A percentile compares a stretch with the other conserved stretches of the same genome.
phyloP scores from a whole-genome alignment of 805 yeast genomes.

The Tetrapisispora pingtungensis region DNA sequence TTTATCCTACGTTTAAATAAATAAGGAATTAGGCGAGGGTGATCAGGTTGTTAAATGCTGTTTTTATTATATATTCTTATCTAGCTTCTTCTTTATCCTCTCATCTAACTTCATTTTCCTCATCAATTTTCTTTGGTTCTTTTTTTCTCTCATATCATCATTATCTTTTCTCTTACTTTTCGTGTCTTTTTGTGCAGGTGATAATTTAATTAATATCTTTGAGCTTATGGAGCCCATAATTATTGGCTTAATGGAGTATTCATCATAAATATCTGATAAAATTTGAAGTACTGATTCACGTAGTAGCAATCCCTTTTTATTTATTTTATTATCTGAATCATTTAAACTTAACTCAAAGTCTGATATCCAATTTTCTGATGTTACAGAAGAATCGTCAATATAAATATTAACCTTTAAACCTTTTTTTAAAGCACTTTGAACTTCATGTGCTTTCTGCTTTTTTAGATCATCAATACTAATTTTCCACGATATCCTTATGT shows the following conservation, averaged over 20 bases:
- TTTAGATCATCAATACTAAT: slow-evolving; percentile 43
- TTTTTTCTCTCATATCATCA: slow-evolving; percentile 25
- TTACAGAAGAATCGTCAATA: slow-evolving; percentile 31
- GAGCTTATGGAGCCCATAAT: slow-evolving; percentile 25
- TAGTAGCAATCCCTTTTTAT: slow-evolving; percentile 27
- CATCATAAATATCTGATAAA: slow-evolving; percentile 22
- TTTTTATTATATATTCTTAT: not conserved
- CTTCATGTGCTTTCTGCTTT: slow-evolving; percentile 45
- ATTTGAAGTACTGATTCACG: slow-evolving; percentile 28
- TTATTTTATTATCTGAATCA: not conserved
- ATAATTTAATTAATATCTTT: slow-evolving; percentile 23
- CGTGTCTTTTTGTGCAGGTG: slow-evolving; percentile 13
- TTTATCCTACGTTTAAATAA: no score
- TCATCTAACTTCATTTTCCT: slow-evolving; percentile 28
- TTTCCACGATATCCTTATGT: slow-evolving; percentile 45
- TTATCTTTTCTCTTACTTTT: slow-evolving; percentile 8
- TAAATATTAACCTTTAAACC: slow-evolving; percentile 34
- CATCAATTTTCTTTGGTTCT: slow-evolving; percentile 27
- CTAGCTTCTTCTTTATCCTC: slow-evolving; percentile 17
- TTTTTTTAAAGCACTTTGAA: slow-evolving; percentile 34
- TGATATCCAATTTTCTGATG: slow-evolving; percentile 20
- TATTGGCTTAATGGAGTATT: slow-evolving; percentile 16
- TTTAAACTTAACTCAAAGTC: slow-evolving; percentile 11
- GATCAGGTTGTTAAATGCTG: not conserved
- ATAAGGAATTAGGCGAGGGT: no score